Percentiles rank a stretch among this genome's conserved stretches.
Conservation (phyloP, 1,139 yeast species). For the Candida sp. region DNA sequence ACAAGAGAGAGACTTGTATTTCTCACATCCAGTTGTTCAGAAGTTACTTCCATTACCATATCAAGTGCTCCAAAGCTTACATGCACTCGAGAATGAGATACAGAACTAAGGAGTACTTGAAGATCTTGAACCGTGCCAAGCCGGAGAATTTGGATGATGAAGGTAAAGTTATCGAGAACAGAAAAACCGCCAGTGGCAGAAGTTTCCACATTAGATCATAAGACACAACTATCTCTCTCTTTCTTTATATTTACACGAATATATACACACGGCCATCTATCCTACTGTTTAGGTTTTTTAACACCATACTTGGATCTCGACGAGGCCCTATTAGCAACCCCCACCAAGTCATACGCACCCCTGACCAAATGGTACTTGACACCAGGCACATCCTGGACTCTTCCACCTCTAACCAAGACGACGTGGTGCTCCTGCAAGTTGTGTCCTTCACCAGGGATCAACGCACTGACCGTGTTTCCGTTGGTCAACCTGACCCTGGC, state of each 20-base stretch:
- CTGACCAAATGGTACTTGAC: conserved; percentile 94
- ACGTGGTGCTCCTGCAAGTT: conserved; percentile 98
- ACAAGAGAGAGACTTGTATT: conserved; percentile 81
- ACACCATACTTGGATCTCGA: conserved; percentile 95
- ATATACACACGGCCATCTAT: conserved; percentile 1
- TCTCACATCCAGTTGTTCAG: conserved; percentile 92
- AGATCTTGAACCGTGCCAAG: conserved; percentile 95
- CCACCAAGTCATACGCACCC: conserved; percentile 93
- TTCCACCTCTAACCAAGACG: conserved; percentile 95
- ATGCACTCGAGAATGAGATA: conserved; percentile 99
- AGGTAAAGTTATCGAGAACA: conserved; percentile 56
- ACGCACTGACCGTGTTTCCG: conserved; percentile 89
- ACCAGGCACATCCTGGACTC: conserved; percentile 99
- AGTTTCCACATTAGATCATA: conserved; percentile 52
- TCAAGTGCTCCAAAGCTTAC: conserved; percentile 97
- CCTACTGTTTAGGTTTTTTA: conserved; percentile 65
- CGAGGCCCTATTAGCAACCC: conserved; percentile 91
- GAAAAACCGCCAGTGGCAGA: conserved; percentile 87
- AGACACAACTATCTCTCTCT: not conserved
- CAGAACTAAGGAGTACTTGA: conserved; percentile 91
- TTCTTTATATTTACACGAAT: conserved; percentile 7
- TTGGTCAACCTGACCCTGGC: conserved; percentile 93
- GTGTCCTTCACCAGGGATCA: conserved; percentile 99
- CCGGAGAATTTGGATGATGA: conserved; percentile 88
- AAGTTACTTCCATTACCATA: conserved; percentile 97